phyloP scores from a whole-genome alignment of 306 rosid genomes.

The Cicer pinnatifidum region DNA sequence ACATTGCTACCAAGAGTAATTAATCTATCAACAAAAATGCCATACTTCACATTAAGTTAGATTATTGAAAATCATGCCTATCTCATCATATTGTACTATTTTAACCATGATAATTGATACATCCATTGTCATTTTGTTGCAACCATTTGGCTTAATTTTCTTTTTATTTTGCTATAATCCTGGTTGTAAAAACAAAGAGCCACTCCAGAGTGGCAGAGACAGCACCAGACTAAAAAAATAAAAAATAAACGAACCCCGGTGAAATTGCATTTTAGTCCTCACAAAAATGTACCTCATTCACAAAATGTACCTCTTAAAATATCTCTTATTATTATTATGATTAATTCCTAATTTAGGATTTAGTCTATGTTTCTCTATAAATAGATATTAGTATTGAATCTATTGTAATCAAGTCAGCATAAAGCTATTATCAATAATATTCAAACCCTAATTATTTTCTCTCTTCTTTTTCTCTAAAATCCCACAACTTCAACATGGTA shows the following conservation, averaged over 20 bases:
- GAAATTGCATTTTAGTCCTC: neutral
- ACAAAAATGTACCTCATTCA: slow-evolving; percentile 23
- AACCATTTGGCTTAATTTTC: neutral
- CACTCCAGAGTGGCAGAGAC: slow-evolving; percentile 6
- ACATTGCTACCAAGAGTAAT: slow-evolving; percentile 2
- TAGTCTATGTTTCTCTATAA: no score
- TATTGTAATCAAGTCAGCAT: no score
- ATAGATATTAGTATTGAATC: no score
- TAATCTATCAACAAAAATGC: neutral
- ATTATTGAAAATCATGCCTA: slow-evolving; percentile 3
- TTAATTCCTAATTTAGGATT: no score
- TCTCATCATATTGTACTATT: neutral
- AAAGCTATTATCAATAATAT: no score
- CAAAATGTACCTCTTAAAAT: no score
- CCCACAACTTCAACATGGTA: no score
- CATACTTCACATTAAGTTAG: neutral
- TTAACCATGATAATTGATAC: slow-evolving; percentile 2
- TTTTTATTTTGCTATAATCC: neutral
- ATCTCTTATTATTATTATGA: no score
- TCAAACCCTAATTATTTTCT: no score
- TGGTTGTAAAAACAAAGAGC: neutral
- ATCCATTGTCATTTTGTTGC: neutral
- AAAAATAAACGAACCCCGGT: neutral
- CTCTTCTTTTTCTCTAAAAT: no score
- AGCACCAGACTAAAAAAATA: neutral